Percentiles rank a stretch among this genome's conserved stretches.
Conservation (phyloP, 192 early-diverging fungal genomes). For the Oehlia diaphana region DNA sequence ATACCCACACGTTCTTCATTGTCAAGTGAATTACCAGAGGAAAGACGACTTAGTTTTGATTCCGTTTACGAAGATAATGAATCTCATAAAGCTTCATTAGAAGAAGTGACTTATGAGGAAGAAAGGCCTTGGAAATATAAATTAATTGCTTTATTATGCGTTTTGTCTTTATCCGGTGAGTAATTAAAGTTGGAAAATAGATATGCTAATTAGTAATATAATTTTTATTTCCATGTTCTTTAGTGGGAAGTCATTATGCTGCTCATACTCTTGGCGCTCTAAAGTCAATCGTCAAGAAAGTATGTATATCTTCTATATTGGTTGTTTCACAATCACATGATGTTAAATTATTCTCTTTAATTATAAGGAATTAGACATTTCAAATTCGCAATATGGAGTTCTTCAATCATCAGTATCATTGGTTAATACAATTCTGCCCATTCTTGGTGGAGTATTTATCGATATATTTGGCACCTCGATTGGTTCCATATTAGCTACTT, state of each 20-base stretch:
- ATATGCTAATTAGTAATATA: neutral
- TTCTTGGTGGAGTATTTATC: constrained; percentile 65
- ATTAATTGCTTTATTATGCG: constrained; percentile 56
- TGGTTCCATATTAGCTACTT: constrained; percentile 60
- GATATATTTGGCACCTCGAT: constrained; percentile 63
- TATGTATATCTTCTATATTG: constrained; percentile 26
- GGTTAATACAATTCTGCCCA: constrained; percentile 65
- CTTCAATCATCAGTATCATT: constrained; percentile 67
- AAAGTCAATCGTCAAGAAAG: constrained; percentile 67
- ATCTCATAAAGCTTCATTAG: neutral
- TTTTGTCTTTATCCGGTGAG: constrained; percentile 62
- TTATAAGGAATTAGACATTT: constrained; percentile 59
- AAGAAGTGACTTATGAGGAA: neutral
- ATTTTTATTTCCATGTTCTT: neutral
- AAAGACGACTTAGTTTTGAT: neutral
- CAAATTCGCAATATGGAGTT: constrained; percentile 67
- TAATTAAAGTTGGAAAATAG: neutral
- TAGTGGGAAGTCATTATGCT: constrained; percentile 72
- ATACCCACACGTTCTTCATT: neutral
- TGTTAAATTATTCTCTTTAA: neutral
- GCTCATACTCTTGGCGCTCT: constrained; percentile 70
- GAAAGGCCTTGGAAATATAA: constrained; percentile 48
- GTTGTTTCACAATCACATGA: neutral
- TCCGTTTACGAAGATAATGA: neutral
- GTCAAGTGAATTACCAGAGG: neutral